Percentiles rank a stretch among this genome's conserved stretches.
phyloP scores from a whole-genome alignment of 176 grass and related monocot genomes.

The Phyllostachys edulis region DNA sequence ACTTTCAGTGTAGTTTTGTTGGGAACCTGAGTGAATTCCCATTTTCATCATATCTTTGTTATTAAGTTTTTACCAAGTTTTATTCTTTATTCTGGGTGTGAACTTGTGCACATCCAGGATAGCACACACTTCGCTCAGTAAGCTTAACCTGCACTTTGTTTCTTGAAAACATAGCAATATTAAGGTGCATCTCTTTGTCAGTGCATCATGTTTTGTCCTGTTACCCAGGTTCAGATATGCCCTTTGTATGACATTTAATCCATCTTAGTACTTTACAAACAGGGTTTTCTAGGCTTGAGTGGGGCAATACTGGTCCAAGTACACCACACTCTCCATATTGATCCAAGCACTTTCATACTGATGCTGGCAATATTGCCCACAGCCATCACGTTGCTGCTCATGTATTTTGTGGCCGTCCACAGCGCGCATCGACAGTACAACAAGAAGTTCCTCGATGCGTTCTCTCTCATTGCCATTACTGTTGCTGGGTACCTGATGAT shows the following conservation, averaged over 20 bases:
- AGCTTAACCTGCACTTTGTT: background rate
- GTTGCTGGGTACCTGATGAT: conserved; percentile 83
- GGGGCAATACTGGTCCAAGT: conserved; percentile 83
- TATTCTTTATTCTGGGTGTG: background rate
- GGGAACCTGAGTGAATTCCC: background rate
- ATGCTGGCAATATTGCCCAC: conserved; percentile 72
- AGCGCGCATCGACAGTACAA: conserved; percentile 27
- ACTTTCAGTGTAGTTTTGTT: background rate
- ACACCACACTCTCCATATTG: conserved; percentile 42
- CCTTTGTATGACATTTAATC: background rate
- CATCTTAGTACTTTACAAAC: conserved; percentile 18
- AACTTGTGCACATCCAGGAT: background rate
- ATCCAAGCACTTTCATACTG: conserved; percentile 68
- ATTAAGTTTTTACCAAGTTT: background rate
- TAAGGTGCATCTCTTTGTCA: background rate
- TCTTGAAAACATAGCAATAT: background rate
- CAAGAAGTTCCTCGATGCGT: conserved; percentile 29
- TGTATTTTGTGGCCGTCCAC: conserved; percentile 69
- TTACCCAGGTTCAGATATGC: background rate
- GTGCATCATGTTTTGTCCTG: background rate
- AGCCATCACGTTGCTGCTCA: conserved; percentile 58
- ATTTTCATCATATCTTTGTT: background rate
- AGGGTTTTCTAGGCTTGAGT: conserved; percentile 88
- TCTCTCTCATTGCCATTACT: conserved; percentile 40
- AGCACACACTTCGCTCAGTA: background rate